Percentiles rank a stretch among this genome's conserved stretches.
Conservation (phyloP, 495 filamentous ascomycete species). For the Rusavskia elegans region DNA sequence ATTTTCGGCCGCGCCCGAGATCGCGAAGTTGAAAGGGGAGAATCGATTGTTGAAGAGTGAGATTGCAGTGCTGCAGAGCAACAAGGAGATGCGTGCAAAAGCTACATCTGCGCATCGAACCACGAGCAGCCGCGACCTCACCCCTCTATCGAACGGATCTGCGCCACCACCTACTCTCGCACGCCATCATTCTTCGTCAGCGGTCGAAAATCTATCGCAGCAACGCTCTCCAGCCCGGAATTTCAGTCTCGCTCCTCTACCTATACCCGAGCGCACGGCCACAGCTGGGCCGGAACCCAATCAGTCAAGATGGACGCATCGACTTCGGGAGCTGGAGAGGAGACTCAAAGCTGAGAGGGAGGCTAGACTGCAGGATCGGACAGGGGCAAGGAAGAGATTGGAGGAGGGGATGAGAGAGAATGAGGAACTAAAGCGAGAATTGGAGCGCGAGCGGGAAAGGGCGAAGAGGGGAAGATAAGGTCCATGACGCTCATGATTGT, state of each 20-base stretch:
- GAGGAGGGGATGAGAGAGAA: slow-evolving; percentile 73
- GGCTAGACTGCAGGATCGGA: slow-evolving; percentile 68
- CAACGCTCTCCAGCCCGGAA: slow-evolving; percentile 15
- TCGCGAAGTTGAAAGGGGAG: slow-evolving; percentile 58
- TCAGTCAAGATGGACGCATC: slow-evolving; percentile 50
- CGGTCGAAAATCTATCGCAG: slow-evolving; percentile 21
- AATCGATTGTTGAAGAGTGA: slow-evolving; percentile 76
- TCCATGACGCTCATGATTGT: too few species aligned
- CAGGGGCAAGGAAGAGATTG: slow-evolving; percentile 65
- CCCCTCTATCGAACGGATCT: slow-evolving; percentile 10
- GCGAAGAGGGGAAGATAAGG: slow-evolving; percentile 6
- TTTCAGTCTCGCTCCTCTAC: slow-evolving; percentile 22
- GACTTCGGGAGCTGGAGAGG: slow-evolving; percentile 73
- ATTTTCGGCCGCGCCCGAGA: slow-evolving; percentile 34
- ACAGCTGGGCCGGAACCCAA: slow-evolving; percentile 16
- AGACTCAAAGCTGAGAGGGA: slow-evolving; percentile 82
- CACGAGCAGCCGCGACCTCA: slow-evolving; percentile 1
- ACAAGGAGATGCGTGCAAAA: slow-evolving; percentile 22
- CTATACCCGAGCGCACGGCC: slow-evolving; percentile 19
- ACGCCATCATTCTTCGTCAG: slow-evolving; percentile 32
- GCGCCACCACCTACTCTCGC: slow-evolving; percentile 27
- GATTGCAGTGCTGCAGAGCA: slow-evolving; percentile 49
- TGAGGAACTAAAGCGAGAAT: slow-evolving; percentile 47
- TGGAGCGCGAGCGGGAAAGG: slow-evolving; percentile 48
- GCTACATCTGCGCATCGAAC: slow-evolving; percentile 7